These are phyloP conservation scores for Polygonum maritimum DNA, from an alignment of 148 eudicot species.

Conservation along the genomic window DNA sequence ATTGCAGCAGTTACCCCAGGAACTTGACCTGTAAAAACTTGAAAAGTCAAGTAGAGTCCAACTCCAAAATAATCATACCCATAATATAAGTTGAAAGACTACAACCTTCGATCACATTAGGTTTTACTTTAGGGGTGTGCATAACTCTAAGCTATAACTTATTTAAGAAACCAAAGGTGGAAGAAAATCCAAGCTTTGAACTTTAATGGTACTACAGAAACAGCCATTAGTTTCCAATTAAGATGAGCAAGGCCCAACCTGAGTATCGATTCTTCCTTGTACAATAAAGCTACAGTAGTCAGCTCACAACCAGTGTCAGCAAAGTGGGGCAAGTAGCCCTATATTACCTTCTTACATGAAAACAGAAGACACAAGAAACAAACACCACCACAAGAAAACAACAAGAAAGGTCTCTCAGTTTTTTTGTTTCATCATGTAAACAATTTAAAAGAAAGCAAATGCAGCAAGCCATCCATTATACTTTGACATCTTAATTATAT, in stretches of 20 bases:
- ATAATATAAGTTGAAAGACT: neutral
- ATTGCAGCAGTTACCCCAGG: conserved; percentile 50
- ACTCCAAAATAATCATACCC: neutral
- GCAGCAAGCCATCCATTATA: conserved; percentile 26
- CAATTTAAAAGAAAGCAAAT: conserved; percentile 20
- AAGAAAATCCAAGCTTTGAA: conserved; percentile 13
- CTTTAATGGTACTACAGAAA: conserved; percentile 44
- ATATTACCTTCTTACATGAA: conserved; percentile 90
- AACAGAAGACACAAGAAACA: conserved; percentile 82
- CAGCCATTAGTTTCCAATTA: conserved; percentile 57
- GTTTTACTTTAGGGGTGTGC: neutral
- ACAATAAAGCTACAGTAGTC: conserved; percentile 95
- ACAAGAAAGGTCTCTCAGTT: conserved; percentile 86
- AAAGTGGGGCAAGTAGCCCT: conserved; percentile 97
- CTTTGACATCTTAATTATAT: conserved; percentile 21
- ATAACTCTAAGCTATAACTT: neutral
- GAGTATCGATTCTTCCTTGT: conserved; percentile 74
- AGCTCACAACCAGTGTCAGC: conserved; percentile 99
- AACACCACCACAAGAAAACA: conserved; percentile 89
- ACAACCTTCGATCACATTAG: neutral
- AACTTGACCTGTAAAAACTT: conserved; percentile 49
- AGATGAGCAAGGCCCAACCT: conserved; percentile 94
- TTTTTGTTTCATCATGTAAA: conserved; percentile 45
- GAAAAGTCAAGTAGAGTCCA: conserved; percentile 1
- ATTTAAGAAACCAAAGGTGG: neutral